Evolutionary conservation across 495 filamentous ascomycete species (phyloP).

Genomic region (Penicillium flavigenum): DNA sequence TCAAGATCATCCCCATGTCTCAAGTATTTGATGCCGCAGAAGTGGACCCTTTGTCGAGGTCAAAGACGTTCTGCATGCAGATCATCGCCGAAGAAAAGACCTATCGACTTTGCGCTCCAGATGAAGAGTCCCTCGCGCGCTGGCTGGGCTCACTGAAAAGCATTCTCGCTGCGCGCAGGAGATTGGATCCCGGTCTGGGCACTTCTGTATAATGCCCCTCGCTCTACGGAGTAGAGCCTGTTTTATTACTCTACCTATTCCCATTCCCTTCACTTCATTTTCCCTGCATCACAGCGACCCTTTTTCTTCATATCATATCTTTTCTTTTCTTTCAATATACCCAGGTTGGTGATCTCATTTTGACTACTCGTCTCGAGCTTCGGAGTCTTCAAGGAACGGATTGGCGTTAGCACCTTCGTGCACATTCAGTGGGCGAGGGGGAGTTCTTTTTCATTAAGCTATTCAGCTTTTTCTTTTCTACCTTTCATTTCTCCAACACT

Average conservation of each 20-base stretch:
- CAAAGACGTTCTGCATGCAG: constrained; percentile 84
- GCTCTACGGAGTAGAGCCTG: not conserved
- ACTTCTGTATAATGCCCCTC: constrained; percentile 1
- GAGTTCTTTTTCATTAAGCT: constrained; percentile 2
- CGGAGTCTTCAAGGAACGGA: constrained; percentile 3
- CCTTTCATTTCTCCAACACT: not conserved
- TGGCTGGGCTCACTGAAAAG: constrained; percentile 92
- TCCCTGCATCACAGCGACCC: not conserved
- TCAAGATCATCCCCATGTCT: constrained; percentile 75
- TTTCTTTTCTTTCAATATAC: constrained; percentile 13
- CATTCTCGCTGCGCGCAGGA: constrained; percentile 64
- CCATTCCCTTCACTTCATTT: not conserved
- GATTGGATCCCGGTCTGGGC: constrained; percentile 27
- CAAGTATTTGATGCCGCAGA: constrained; percentile 90
- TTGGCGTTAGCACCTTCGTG: constrained; percentile 9
- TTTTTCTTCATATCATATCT: not conserved
- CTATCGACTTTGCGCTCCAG: constrained; percentile 78
- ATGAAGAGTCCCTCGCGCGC: constrained; percentile 79
- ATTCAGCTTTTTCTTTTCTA: not conserved
- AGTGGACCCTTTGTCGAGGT: constrained; percentile 80
- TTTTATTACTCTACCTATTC: not conserved
- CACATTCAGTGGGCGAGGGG: not conserved
- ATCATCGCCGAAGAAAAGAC: constrained; percentile 93
- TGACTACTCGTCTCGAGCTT: constrained; percentile 8
- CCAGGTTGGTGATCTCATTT: constrained; percentile 9